Base-by-base conservation (phyloP, 805 yeast genomes). In the Candida vaughaniae region DNA sequence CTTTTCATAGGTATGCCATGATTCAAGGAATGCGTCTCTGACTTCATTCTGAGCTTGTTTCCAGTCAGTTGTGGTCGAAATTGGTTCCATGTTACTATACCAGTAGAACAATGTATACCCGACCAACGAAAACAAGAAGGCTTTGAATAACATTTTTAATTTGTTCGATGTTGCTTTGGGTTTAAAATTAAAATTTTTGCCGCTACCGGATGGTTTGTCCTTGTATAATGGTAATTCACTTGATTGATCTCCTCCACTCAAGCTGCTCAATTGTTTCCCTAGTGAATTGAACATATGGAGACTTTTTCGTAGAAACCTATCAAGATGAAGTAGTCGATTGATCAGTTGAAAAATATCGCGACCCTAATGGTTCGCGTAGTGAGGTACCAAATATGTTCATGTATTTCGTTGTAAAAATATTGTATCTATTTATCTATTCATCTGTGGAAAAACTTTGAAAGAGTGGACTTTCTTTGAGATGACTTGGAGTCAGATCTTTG, bases 1-100 rank as follows among this genome's bases (percentile, higher is more conserved):
- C 18, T 68, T 61, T 35, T 77, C 78, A 53, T 90, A 90, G 35
- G 82, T 83, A 18, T 66, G 66, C 95, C 96, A 90, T 5, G 90
- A 75, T 28, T 80, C 81, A 38, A 78, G 64, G 51, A 90, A 85
- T 3, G 78, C 87, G n/a, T 66, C 54, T 48, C 71, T 79, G 20
- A 89, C 90, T 46, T 74, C 75, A 10, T 64, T 58, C 48, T 78
- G 80, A 38, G 78, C 72, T 3, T 47, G 46, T 2, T 51, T 41
- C 87, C 87, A 80, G 26, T 48, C 28, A 11, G 32, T 29, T 3
- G 26, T 30, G 2, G n/a, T 5, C 3, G 33, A 8, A 22, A 35
- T 36, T 40, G 28, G 25, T 15, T 43, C 37, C 26, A 36, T 33
- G 43, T 18, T 18, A 18, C 20, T 31, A 39, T 17, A 35, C 12